Conservation (phyloP, 805 yeast species). For the Teunomyces atbi region DNA sequence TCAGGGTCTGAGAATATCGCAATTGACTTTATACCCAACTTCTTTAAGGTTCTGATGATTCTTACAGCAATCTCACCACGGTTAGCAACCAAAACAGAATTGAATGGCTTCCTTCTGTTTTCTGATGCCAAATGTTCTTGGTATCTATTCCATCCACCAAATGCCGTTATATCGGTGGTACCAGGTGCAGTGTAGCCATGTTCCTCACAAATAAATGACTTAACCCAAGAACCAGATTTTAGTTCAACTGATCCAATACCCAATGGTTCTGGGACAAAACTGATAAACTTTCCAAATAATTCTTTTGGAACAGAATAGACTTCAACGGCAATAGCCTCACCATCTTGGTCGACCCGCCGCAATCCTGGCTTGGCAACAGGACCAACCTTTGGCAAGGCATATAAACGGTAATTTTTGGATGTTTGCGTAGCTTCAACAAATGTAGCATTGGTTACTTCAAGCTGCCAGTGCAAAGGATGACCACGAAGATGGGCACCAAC, state of each 20-base stretch:
- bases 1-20: constrained; percentile 93
- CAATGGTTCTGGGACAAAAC: constrained; percentile 90
- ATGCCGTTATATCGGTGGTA: constrained; percentile 75
- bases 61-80: constrained; percentile 98
- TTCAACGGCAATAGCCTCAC: constrained; percentile 69
- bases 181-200: constrained; percentile 72
- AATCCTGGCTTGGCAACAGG: constrained; percentile 90
- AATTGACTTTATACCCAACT: constrained; percentile 71
- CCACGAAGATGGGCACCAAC: constrained; percentile 95
- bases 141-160: constrained; percentile 86
- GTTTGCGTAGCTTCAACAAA: constrained; percentile 67
- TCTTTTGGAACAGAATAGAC: constrained; percentile 79
- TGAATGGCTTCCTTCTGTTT: constrained; percentile 58
- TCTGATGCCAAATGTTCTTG: constrained; percentile 33
- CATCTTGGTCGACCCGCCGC: constrained; percentile 58
- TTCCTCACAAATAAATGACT: constrained; percentile 95
- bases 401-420: constrained; percentile 66
- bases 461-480: constrained; percentile 90
- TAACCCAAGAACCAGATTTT: constrained; percentile 76
- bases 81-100: constrained; percentile 88
- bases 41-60: constrained; percentile 83
- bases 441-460: constrained; percentile 77
- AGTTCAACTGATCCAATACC: constrained; percentile 94
- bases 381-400: constrained; percentile 79
- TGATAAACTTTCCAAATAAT: constrained; percentile 76